phyloP scores from a whole-genome alignment of 1,284 basidiomycete genomes.

The Clitocybe nebularis region DNA sequence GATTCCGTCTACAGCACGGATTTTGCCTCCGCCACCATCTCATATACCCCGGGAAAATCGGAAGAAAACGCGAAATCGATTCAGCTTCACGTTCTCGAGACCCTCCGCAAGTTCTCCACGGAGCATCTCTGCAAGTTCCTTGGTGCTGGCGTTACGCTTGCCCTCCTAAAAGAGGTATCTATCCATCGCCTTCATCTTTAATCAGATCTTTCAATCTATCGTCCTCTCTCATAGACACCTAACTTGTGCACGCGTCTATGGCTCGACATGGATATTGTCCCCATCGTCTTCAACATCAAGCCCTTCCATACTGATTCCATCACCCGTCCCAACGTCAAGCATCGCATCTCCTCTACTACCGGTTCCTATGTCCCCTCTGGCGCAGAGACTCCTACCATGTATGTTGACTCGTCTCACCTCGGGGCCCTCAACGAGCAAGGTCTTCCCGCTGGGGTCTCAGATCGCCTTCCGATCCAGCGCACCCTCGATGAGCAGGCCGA shows the following conservation, averaged over 20 bases:
- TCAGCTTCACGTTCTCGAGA: slow-evolving; percentile 55
- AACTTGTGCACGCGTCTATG: slow-evolving; percentile 76
- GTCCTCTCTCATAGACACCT: slow-evolving; percentile 47
- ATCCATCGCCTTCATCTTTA: slow-evolving; percentile 11
- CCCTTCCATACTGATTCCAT: slow-evolving; percentile 73
- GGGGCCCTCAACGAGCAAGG: slow-evolving; percentile 33
- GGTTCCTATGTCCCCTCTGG: slow-evolving; percentile 73
- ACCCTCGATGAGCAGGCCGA: slow-evolving; percentile 81
- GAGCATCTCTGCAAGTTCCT: slow-evolving; percentile 82
- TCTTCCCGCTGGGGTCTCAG: slow-evolving; percentile 45
- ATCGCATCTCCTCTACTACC: slow-evolving; percentile 72
- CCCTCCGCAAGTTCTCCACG: slow-evolving; percentile 62
- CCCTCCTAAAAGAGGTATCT: slow-evolving; percentile 38
- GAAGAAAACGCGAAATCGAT: slow-evolving; percentile 54
- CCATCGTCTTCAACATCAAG: slow-evolving; percentile 81
- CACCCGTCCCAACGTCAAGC: slow-evolving; percentile 71
- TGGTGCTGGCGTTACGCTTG: slow-evolving; percentile 46
- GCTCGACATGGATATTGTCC: slow-evolving; percentile 73
- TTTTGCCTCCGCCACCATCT: slow-evolving; percentile 52
- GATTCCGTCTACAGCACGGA: slow-evolving; percentile 81
- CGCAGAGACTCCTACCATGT: slow-evolving; percentile 67
- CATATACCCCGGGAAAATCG: slow-evolving; percentile 43
- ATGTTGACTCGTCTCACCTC: slow-evolving; percentile 49
- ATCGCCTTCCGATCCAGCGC: slow-evolving; percentile 65
- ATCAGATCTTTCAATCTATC: slow-evolving; percentile 16